Conservation (phyloP, 2,329 filamentous ascomycete species). For the Aspergillus sp. region DNA sequence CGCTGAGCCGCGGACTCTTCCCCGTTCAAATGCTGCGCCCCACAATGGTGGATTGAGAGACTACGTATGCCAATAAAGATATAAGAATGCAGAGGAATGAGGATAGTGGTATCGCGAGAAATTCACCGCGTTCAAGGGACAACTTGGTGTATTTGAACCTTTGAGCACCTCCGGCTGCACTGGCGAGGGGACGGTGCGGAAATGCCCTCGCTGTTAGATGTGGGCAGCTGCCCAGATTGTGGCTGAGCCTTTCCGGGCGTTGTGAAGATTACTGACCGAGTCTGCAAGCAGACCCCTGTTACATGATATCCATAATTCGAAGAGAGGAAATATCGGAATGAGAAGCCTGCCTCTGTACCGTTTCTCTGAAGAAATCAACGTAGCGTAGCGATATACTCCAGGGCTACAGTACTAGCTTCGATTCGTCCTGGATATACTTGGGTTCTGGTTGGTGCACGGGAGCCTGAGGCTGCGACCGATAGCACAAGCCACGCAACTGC, state of each 20-base stretch:
- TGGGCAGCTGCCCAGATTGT: constrained; percentile 2
- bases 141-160: neutral
- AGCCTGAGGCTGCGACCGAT: constrained; percentile 19
- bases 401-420: neutral
- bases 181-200: neutral
- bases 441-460: neutral
- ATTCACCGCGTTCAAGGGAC: neutral
- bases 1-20: constrained; percentile 8
- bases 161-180: neutral
- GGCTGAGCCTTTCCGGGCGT: constrained; percentile 4
- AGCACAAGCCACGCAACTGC: constrained; percentile 19
- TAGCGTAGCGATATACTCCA: neutral
- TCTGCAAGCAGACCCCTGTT: neutral
- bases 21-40: neutral
- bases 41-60: constrained; percentile 2
- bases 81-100: neutral
- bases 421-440: neutral
- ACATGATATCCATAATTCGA: constrained; percentile 1
- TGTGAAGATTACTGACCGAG: neutral
- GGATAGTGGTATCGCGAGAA: neutral
- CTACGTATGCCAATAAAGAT: neutral
- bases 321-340: neutral
- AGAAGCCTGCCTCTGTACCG: neutral
- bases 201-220: neutral
- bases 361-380: neutral